Evolutionary conservation across 352 stramenopile species (phyloP), one percentile per base, ranked within the genome.

Genomic region (Globisporangium canariense): DNA sequence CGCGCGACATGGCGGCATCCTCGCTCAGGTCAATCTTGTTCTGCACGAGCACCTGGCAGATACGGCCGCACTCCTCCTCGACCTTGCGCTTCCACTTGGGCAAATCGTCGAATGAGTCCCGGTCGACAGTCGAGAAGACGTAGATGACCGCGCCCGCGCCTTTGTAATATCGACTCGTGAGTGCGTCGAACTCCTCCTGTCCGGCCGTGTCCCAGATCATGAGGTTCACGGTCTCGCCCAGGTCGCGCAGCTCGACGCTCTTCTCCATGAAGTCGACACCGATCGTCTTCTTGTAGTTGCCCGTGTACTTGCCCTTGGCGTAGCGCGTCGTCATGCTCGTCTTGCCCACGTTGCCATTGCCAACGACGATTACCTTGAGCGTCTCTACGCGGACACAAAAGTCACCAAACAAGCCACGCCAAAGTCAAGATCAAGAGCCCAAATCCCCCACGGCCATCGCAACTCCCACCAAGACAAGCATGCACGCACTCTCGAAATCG

Each of bases 251-350:
- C 68, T 86, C 70, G 58, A 94, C 69, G 32, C 77, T 83, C 65
- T 90, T 89, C 73, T 91, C 87, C 76, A 93, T 88, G 47, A 93
- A 94, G 67, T 94, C 86, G 34, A 89, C 86, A 25, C 83, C 86
- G 43, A 94, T 90, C 20, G 85, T 96, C 54, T 91, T 93, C 65
- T 91, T 91, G 78, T 94, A 94, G 41, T 86, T 87, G 58, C 74
- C 76, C 18, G 81, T 90, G 75, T 91, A 96, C 47, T 74, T 73
- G 51, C 83, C 83, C 64, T 91, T 91, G 50, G 86, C 82, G 57
- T 90, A 93, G 16, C 84, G 79, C 38, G 77, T 88, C 8, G 86
- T 91, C 70, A 94, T 86, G 41, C 79, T 90, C 20, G 88, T 93
- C 65, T 96, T 96, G 52, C 82, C 84, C 16, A 90, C 88, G 62